Conservation (phyloP, 2,329 filamentous ascomycete genomes). For the Mycosphaerella sp. region DNA sequence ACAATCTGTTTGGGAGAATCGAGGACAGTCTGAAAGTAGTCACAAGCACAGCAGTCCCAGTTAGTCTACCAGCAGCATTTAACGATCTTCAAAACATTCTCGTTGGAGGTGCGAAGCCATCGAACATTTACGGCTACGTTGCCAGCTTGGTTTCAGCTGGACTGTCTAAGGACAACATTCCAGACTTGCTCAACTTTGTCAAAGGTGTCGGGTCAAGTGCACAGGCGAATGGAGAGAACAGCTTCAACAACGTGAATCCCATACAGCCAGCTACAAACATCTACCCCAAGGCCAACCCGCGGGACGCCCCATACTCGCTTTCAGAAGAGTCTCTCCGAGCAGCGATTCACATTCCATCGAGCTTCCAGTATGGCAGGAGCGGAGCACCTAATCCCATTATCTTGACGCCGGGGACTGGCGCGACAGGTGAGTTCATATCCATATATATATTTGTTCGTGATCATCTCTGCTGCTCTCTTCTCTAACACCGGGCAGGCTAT, state of each 20-base stretch:
- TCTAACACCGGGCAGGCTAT: constrained; percentile 26
- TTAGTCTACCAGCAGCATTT: background rate
- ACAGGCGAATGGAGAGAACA: constrained; percentile 19
- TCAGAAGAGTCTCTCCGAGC: constrained; percentile 42
- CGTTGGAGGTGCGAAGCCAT: constrained; percentile 10
- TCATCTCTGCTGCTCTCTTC: background rate
- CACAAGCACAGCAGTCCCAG: constrained; percentile 5
- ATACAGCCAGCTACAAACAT: constrained; percentile 23
- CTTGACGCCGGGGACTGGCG: constrained; percentile 48
- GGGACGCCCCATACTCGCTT: constrained; percentile 46
- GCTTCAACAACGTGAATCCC: constrained; percentile 25
- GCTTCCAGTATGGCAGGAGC: constrained; percentile 42
- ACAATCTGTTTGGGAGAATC: constrained; percentile 6
- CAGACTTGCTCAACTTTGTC: constrained; percentile 17
- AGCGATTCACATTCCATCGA: constrained; percentile 47
- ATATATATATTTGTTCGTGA: background rate
- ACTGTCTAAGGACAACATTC: constrained; percentile 27
- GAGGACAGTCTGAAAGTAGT: constrained; percentile 10
- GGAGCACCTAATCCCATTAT: constrained; percentile 41
- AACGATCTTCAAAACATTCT: constrained; percentile 23
- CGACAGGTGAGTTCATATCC: constrained; percentile 31
- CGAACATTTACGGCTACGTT: constrained; percentile 17
- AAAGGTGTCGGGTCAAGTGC: constrained; percentile 10
- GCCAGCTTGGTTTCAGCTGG: constrained; percentile 27
- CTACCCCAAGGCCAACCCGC: constrained; percentile 34